Evolutionary conservation across 2,329 filamentous ascomycete species (phyloP).

Genomic region (Ophiobolus disseminans): DNA sequence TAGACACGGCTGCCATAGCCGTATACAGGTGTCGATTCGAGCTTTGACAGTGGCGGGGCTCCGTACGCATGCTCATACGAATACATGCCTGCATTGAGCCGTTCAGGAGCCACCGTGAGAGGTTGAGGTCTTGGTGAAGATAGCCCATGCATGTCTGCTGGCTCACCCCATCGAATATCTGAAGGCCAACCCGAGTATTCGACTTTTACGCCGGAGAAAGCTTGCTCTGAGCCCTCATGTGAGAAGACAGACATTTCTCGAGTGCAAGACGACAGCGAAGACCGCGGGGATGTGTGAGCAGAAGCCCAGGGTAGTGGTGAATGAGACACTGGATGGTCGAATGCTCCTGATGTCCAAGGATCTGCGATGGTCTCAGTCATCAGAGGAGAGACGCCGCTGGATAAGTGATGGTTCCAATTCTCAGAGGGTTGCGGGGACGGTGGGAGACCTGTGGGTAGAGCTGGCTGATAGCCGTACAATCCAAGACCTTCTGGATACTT

Average conservation of each 20-base stretch:
- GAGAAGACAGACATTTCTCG: slow-evolving; percentile 45
- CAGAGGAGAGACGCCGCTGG: slow-evolving; percentile 36
- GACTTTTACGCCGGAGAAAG: slow-evolving; percentile 37
- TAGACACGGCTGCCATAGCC: slow-evolving; percentile 18
- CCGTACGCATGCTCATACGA: slow-evolving; percentile 35
- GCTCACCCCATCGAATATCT: slow-evolving; percentile 25
- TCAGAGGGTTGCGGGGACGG: slow-evolving; percentile 47
- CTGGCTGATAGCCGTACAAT: slow-evolving; percentile 41
- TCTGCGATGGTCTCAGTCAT: slow-evolving; percentile 40
- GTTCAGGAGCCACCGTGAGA: slow-evolving; percentile 43
- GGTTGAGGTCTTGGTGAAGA: slow-evolving; percentile 23
- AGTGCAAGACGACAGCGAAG: slow-evolving; percentile 40
- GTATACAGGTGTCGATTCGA: slow-evolving; percentile 21
- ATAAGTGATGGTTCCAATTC: slow-evolving; percentile 37
- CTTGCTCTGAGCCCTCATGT: slow-evolving; percentile 37
- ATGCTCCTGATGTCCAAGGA: slow-evolving; percentile 41
- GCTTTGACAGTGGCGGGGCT: slow-evolving; percentile 28
- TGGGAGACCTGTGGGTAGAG: slow-evolving; percentile 34
- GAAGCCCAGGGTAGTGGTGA: slow-evolving; percentile 42
- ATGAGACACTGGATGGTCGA: slow-evolving; percentile 41
- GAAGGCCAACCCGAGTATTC: slow-evolving; percentile 37
- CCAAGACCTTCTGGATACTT: slow-evolving; percentile 43
- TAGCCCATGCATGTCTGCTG: slow-evolving; percentile 16
- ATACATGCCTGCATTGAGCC: slow-evolving; percentile 30
- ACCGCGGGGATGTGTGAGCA: slow-evolving; percentile 41